Percentiles rank a stretch among this genome's conserved stretches.
Evolutionary conservation across 805 yeast genomes (phyloP).

Genomic region (Candida ipomoeae): DNA sequence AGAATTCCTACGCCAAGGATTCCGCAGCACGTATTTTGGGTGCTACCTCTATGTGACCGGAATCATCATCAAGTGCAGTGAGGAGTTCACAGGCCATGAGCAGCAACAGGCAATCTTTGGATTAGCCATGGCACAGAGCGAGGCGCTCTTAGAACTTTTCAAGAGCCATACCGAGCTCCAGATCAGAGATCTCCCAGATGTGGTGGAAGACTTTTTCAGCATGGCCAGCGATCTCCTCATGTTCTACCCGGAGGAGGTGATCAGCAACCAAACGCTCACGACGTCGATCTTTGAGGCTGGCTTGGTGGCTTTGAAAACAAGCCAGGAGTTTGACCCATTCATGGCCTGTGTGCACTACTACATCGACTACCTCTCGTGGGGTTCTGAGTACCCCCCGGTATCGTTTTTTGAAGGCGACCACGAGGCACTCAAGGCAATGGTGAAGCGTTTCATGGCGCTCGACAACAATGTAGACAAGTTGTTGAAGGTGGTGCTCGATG

Average conservation of each 20-base stretch:
- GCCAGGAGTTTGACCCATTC: slow-evolving; percentile 70
- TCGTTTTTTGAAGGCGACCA: slow-evolving; percentile 47
- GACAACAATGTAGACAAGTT: slow-evolving; percentile 56
- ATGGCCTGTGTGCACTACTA: slow-evolving; percentile 67
- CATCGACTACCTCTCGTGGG: slow-evolving; percentile 83
- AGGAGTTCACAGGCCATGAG: slow-evolving; percentile 60
- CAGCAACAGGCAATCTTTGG: slow-evolving; percentile 63
- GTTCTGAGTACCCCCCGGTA: slow-evolving; percentile 73
- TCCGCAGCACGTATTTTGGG: slow-evolving; percentile 64
- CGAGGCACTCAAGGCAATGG: slow-evolving; percentile 50
- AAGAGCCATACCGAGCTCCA: slow-evolving; percentile 21
- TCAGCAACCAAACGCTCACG: slow-evolving; percentile 43
- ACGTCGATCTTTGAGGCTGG: slow-evolving; percentile 56
- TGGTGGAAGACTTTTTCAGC: slow-evolving; percentile 81
- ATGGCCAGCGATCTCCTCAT: slow-evolving; percentile 73
- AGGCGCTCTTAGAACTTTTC: slow-evolving; percentile 48
- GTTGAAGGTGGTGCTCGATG: slow-evolving; percentile 51
- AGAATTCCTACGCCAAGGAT: slow-evolving; percentile 63
- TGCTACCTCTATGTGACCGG: slow-evolving; percentile 92
- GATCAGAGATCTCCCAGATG: slow-evolving; percentile 51
- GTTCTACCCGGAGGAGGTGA: slow-evolving; percentile 60
- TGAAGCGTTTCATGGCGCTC: slow-evolving; percentile 41
- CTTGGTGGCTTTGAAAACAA: slow-evolving; percentile 43
- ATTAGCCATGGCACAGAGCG: slow-evolving; percentile 66
- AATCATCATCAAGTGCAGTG: slow-evolving; percentile 49